A percentile compares a stretch with the other conserved stretches of the same genome.
Evolutionary conservation across 164 flowering plant genomes (phyloP).

Genomic region (Macadamia integrifolia): DNA sequence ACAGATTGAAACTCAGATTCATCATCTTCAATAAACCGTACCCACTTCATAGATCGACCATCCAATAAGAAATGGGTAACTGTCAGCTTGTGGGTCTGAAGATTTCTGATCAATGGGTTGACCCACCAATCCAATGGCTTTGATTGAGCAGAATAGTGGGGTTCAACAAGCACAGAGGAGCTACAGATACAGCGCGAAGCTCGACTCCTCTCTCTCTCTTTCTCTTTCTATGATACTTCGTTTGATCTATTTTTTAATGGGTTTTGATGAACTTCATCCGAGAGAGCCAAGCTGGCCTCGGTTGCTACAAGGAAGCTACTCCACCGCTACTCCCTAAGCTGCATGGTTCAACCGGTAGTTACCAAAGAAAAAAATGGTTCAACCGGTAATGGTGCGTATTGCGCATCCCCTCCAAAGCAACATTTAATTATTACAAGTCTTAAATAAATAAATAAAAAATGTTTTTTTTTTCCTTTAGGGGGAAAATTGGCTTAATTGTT

Average conservation of each 20-base stretch:
- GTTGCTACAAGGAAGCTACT: neutral
- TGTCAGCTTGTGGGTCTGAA: neutral
- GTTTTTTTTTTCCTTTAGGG: too few relatives aligned
- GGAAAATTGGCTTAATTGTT: too few relatives aligned
- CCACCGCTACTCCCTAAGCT: neutral
- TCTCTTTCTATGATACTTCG: too few relatives aligned
- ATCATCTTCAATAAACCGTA: neutral
- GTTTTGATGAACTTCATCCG: neutral
- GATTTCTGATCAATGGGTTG: too few relatives aligned
- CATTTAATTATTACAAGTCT: too few relatives aligned
- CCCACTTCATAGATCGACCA: neutral
- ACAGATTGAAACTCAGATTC: neutral
- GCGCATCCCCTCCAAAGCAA: neutral
- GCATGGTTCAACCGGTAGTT: neutral
- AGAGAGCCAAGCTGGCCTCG: neutral
- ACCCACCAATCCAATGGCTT: neutral
- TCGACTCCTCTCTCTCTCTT: too few relatives aligned
- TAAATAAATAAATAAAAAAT: too few relatives aligned
- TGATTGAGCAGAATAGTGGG: too few relatives aligned
- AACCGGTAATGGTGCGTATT: neutral
- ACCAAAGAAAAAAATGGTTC: neutral
- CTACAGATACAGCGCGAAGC: too few relatives aligned
- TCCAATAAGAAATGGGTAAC: neutral
- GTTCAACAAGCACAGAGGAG: too few relatives aligned
- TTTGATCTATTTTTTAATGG: neutral